A percentile compares a stretch with the other conserved stretches of the same genome.
These are phyloP conservation scores for Colletotrichum gloeosporioides DNA, from an alignment of 2,329 filamentous ascomycete genomes.

Conservation along the genomic window DNA sequence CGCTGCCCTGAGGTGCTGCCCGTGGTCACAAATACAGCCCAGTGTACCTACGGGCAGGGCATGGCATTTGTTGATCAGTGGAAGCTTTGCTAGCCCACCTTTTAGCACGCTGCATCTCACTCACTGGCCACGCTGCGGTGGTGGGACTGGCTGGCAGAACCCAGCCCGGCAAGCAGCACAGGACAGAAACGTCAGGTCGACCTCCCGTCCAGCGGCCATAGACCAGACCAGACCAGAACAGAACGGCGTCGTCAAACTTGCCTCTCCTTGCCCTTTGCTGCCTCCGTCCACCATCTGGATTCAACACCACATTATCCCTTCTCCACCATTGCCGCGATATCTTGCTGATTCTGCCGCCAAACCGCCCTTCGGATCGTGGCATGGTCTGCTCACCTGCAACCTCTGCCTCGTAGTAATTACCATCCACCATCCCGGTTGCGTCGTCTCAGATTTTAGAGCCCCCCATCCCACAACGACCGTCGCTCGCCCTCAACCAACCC, in stretches of 20 bases:
- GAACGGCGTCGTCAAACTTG: conserved; percentile 22
- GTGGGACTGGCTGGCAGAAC: not conserved
- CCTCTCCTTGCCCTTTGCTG: conserved; percentile 15
- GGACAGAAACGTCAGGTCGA: not conserved
- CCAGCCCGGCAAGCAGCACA: not conserved
- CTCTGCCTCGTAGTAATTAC: conserved; percentile 7
- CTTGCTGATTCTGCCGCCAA: conserved; percentile 8
- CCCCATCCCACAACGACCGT: conserved; percentile 21
- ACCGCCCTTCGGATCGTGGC: conserved; percentile 14
- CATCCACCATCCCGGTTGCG: conserved; percentile 17
- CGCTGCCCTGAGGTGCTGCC: not conserved
- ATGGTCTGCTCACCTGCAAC: conserved; percentile 17
- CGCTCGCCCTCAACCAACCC: conserved; percentile 21
- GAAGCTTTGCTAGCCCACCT: conserved; percentile 7
- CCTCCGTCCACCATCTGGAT: conserved; percentile 9
- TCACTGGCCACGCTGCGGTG: not conserved
- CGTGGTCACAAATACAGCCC: conserved; percentile 10
- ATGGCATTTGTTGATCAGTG: conserved; percentile 3
- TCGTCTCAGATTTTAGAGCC: conserved; percentile 23
- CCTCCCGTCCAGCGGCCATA: not conserved
- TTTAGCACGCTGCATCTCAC: not conserved
- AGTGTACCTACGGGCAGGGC: conserved; percentile 2
- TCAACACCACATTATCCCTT: conserved; percentile 15
- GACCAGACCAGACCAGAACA: conserved; percentile 7
- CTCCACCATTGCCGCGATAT: conserved; percentile 18